A percentile compares a stretch with the other conserved stretches of the same genome.
These are phyloP conservation scores for Areca catechu DNA, from an alignment of 176 grass and related monocot species.

Conservation along the genomic window DNA sequence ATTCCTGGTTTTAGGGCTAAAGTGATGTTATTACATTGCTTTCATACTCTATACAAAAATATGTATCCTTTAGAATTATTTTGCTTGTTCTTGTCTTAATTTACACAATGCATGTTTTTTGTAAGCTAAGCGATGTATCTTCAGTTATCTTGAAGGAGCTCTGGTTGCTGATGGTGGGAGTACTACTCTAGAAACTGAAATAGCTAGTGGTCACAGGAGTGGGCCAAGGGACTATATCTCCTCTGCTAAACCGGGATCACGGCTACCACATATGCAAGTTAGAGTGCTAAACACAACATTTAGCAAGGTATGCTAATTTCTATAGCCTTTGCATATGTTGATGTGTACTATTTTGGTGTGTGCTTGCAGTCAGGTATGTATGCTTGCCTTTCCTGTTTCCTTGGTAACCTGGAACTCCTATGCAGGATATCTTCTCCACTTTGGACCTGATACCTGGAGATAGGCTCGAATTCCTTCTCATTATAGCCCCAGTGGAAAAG, in stretches of 20 bases:
- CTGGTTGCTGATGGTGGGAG: conserved; percentile 30
- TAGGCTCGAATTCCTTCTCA: conserved; percentile 70
- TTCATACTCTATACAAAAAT: not conserved
- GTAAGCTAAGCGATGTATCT: conserved; percentile 13
- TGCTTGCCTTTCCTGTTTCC: too few relatives aligned
- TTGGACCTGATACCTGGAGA: conserved; percentile 65
- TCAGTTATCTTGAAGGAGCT: conserved; percentile 72
- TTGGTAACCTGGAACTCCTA: not conserved
- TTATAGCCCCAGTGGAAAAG: conserved; percentile 52
- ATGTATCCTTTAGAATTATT: not conserved
- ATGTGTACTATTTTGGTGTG: not conserved
- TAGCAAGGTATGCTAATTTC: conserved; percentile 38
- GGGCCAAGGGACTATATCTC: conserved; percentile 58
- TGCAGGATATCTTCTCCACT: conserved; percentile 52
- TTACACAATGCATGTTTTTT: not conserved
- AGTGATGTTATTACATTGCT: not conserved
- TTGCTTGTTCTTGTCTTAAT: not conserved
- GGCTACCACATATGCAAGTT: conserved; percentile 66
- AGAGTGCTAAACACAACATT: conserved; percentile 29
- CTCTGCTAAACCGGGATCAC: conserved; percentile 50
- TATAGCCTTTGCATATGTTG: not conserved
- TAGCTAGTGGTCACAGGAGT: conserved; percentile 21
- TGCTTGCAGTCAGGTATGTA: too few relatives aligned
- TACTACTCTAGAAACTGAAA: conserved; percentile 14
- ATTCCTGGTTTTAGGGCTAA: too few relatives aligned